Percentiles rank a stretch among this genome's conserved stretches.
These are phyloP conservation scores for Suillus bovinus DNA, from an alignment of 768 basidiomycete genomes.

Conservation along the genomic window DNA sequence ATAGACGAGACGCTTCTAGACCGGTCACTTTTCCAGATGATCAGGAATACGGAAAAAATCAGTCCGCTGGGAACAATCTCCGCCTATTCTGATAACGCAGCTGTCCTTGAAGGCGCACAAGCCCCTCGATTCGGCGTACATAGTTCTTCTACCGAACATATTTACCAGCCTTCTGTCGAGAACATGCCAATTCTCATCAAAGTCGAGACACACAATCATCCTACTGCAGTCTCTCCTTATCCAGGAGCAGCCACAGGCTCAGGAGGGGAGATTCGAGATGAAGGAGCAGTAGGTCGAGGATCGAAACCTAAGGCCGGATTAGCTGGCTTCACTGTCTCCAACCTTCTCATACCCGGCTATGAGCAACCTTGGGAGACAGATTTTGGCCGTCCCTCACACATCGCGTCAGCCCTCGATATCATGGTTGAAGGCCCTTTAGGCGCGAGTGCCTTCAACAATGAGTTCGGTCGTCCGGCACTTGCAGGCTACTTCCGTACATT, in stretches of 20 bases:
- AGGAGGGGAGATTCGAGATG: conserved; percentile 97
- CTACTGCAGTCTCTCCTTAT: conserved; percentile 96
- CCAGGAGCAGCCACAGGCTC: conserved; percentile 99
- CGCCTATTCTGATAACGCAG: conserved; percentile 98
- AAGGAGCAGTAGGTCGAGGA: conserved; percentile 93
- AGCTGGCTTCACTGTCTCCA: conserved; percentile 89
- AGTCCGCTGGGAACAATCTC: conserved; percentile 81
- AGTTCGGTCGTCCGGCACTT: conserved; percentile 93
- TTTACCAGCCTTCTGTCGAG: conserved; percentile 64
- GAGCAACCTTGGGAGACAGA: conserved; percentile 96
- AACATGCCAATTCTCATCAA: conserved; percentile 91
- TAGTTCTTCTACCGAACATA: conserved; percentile 26
- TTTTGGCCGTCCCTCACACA: conserved; percentile 87
- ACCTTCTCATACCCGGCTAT: conserved; percentile 89
- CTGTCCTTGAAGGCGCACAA: conserved; percentile 74
- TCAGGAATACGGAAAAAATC: conserved; percentile 89
- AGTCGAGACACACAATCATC: conserved; percentile 99
- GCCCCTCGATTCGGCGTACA: conserved; percentile 75
- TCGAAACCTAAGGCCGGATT: conserved; percentile 97
- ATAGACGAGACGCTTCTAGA: conserved; percentile 70
- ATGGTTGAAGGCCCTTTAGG: conserved; percentile 97
- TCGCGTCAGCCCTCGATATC: conserved; percentile 92
- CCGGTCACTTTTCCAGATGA: conserved; percentile 92
- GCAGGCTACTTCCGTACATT: conserved; percentile 96
- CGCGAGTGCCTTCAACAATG: conserved; percentile 96